Conservation (phyloP, 345 rosid species). For the Salix dunnii region DNA sequence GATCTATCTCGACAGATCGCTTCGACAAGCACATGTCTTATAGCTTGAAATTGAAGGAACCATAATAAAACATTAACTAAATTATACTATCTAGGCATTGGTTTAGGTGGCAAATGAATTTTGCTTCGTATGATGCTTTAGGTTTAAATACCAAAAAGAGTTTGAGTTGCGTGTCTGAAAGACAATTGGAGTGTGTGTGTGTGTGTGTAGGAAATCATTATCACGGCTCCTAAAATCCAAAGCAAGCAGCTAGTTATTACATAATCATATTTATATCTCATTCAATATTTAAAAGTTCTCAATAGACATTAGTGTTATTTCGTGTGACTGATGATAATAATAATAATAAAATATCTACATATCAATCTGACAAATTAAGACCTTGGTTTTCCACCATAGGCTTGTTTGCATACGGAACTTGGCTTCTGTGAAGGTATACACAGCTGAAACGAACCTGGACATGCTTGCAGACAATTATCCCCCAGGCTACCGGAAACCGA, state of each 20-base stretch:
- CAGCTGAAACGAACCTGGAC: constrained; percentile 73
- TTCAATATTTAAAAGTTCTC: neutral
- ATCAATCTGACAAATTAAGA: constrained; percentile 19
- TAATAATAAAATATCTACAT: neutral
- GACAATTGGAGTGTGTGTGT: no score
- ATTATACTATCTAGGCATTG: neutral
- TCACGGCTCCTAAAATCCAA: neutral
- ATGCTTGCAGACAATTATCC: constrained; percentile 72
- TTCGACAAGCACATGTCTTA: neutral
- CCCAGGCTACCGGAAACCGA: constrained; percentile 75
- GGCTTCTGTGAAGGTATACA: constrained; percentile 83
- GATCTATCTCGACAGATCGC: neutral
- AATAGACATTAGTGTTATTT: neutral
- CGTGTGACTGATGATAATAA: neutral
- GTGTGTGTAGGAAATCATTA: neutral
- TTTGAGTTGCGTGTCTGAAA: no score
- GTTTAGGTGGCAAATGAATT: neutral
- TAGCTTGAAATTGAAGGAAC: constrained; percentile 5
- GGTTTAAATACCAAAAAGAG: no score
- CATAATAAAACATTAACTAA: neutral
- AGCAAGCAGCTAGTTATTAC: neutral
- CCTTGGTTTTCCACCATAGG: constrained; percentile 71
- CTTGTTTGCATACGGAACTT: constrained; percentile 58
- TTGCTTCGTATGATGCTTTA: no score
- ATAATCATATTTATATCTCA: neutral